Evolutionary conservation across 2,329 filamentous ascomycete species (phyloP).

Genomic region (Colletotrichum musicola): DNA sequence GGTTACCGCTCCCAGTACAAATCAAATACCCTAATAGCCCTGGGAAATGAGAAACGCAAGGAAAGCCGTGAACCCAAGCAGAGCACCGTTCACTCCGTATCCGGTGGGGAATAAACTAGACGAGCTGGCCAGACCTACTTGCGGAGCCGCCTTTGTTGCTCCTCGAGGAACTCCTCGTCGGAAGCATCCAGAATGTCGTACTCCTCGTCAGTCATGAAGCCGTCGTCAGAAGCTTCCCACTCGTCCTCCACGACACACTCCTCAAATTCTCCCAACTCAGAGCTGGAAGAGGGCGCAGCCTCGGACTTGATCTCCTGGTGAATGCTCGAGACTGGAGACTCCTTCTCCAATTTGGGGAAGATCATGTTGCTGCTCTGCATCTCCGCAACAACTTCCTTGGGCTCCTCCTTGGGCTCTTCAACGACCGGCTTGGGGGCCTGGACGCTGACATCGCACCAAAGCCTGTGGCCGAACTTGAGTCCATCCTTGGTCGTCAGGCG

Average conservation of each 20-base stretch:
- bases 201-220: constrained; percentile 96
- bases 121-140: constrained; percentile 47
- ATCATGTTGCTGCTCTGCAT: constrained; percentile 80
- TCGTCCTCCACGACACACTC: constrained; percentile 70
- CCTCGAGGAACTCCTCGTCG: constrained; percentile 82
- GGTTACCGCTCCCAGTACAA: constrained; percentile 24
- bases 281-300: constrained; percentile 58
- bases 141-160: constrained; percentile 60
- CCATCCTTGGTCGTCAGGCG: constrained; percentile 87
- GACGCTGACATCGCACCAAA: constrained; percentile 94
- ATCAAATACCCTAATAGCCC: constrained; percentile 27
- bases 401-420: constrained; percentile 47
- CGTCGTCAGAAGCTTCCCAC: constrained; percentile 74
- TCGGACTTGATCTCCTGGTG: constrained; percentile 71
- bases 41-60: constrained; percentile 30
- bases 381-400: constrained; percentile 44
- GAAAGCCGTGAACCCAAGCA: constrained; percentile 32
- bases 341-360: constrained; percentile 96
- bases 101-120: constrained; percentile 10
- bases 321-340: constrained; percentile 86
- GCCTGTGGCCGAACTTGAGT: constrained; percentile 87
- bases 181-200: constrained; percentile 97
- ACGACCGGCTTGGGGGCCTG: constrained; percentile 54
- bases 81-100: constrained; percentile 34
- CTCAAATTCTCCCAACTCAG: constrained; percentile 63